These are phyloP conservation scores for Phytophthora macrochlamydospora DNA, from an alignment of 352 stramenopile genomes.

Conservation along the genomic window DNA sequence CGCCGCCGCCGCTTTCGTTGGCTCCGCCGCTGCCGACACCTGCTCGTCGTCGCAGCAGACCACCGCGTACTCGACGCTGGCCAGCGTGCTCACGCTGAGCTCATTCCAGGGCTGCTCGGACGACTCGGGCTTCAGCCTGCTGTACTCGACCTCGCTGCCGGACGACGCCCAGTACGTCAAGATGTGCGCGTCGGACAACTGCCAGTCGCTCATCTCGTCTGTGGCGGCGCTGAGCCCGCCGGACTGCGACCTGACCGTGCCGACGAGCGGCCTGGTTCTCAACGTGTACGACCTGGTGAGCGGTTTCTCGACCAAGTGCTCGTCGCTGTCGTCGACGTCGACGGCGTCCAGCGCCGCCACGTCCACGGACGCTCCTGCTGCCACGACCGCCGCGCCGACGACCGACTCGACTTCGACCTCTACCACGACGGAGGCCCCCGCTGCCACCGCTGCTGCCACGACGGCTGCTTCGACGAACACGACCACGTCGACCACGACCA, in stretches of 20 bases:
- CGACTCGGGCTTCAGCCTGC: slow-evolving; percentile 28
- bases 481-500: slow-evolving; percentile 15
- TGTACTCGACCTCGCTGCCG: slow-evolving; percentile 27
- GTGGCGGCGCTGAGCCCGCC: slow-evolving; percentile 14
- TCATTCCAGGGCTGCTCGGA: slow-evolving; percentile 19
- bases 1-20: slow-evolving; percentile 16
- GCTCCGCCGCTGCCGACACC: slow-evolving; percentile 9
- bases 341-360: not conserved
- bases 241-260: slow-evolving; percentile 28
- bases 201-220: slow-evolving; percentile 18
- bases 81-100: slow-evolving; percentile 14
- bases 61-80: slow-evolving; percentile 21
- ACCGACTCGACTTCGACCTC: slow-evolving; percentile 8
- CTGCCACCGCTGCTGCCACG: slow-evolving; percentile 15
- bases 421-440: slow-evolving; percentile 7
- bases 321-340: slow-evolving; percentile 10
- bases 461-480: slow-evolving; percentile 1
- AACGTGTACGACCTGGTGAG: slow-evolving; percentile 23
- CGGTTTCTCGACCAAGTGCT: slow-evolving; percentile 18
- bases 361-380: not conserved
- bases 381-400: slow-evolving; percentile 7
- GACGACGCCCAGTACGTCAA: slow-evolving; percentile 19
- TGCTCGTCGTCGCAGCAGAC: slow-evolving; percentile 21
- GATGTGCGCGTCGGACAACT: slow-evolving; percentile 30
- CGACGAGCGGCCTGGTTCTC: slow-evolving; percentile 22